Base-by-base conservation (phyloP, 352 stramenopile species). In the Halophytophthora batemanensis region DNA sequence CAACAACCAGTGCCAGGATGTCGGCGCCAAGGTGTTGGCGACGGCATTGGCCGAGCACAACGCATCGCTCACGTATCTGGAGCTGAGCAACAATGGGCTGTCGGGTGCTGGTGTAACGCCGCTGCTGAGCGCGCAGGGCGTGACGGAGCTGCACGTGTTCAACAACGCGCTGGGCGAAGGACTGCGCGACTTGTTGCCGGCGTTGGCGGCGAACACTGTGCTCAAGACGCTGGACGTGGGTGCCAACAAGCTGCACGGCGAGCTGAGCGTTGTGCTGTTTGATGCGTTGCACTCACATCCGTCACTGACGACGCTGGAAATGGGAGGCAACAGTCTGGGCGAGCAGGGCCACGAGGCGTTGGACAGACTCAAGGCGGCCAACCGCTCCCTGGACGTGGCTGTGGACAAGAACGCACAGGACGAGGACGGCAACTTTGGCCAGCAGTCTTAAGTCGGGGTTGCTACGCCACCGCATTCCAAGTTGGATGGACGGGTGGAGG, bases 291-390 rank as follows among this genome's bases (percentile, higher is more conserved):
- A 93, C 60, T 39, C 50, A 0, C 80, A 90, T 41, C 54, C 71
- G 36, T 75, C 76, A 23, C 71, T 93, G n/a, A 74, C 74, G 58
- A 93, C 82, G 21, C 72, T 91, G 13, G 82, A 93, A 47, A 87
- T 93, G 74, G 82, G 82, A 55, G 82, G 82, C 56, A 93, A 93
- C 60, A 87, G 75, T 21, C 60, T 93, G 1, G 82, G 80, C 7
- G 71, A 89, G 46, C 61, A 71, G 12, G 82, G 82, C 21, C 77
- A 83, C 39, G 66, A 59, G 0, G 82, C 82, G 37, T 71, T 93
- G 14, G 77, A 90, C 28, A 61, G 50, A 23, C 61, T 93, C 43
- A 78, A 76, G 15, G 53, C 59, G 2, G 75, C 64, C 0, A 93
- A 90, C 56, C 71, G 45, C 6, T 40, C 31, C 3, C 62, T 93